Evolutionary conservation across 2,329 filamentous ascomycete species (phyloP), one percentile per base, ranked within the genome.

Genomic region (Scopulariopsis brevicaulis): DNA sequence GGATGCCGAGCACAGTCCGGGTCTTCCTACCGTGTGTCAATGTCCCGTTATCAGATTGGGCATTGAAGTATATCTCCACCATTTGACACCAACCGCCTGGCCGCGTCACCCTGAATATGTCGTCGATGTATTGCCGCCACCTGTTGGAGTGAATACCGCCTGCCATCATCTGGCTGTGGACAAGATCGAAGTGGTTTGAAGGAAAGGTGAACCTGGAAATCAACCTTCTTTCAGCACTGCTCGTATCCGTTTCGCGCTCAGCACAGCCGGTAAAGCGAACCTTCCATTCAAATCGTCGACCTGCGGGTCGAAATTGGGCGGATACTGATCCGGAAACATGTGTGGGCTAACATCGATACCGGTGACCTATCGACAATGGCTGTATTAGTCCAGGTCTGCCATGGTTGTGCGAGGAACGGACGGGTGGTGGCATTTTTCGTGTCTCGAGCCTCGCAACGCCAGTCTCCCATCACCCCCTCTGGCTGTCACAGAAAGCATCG

Each of bases 41-140:
- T n/a, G 82, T 84, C 5, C 90, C 90, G 65, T 89, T 95, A 64
- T 93, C 84, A 0, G 90, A 96, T 69, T 96, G 92, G 28, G 89
- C 84, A 62, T 90, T 90, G 69, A 86, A 86, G 66, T 95, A 90
- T 64, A 92, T 81, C 67, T 96, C 92, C n/a, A 89, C 82, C 79
- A 96, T 85, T 67, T 96, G 90, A 60, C 88, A 80, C 90, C 90
- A 96, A 1, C 92, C 91, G 2, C 85, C 87, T 6, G 84, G 86
- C 55, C 83, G 86, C 61, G 92, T 74, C 11, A 90, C 79, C 24
- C 82, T 78, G 62, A 83, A 81, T 60, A 96, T 87, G 64, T 96
- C 92, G 63, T 77, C 76, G 62, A 96, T 71, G 70, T 95, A 96
- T 35, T 78, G 77, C 58, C 74, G 71, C 92, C 92, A 96, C 68